Base-by-base conservation (phyloP, 176 grass and related monocot genomes). In the Panicum miliaceum region DNA sequence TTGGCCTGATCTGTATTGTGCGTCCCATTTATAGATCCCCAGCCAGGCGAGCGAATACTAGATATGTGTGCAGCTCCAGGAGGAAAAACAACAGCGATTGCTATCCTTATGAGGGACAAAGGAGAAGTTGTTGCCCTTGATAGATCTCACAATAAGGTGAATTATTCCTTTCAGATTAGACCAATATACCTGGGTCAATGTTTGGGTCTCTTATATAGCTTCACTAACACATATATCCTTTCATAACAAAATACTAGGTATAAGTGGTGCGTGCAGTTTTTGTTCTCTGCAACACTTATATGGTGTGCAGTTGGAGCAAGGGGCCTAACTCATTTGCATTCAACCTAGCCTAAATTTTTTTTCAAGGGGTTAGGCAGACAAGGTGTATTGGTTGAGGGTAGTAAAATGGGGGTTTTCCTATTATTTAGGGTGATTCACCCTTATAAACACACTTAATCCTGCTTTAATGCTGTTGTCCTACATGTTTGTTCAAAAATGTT, bases 61-160 rank as follows among this genome's bases (percentile, higher is more conserved):
- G 96, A 98, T 74, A 98, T 98, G 93, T 98, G 96, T 56, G 96
- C 93, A 73, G 96, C 96, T 76, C 93, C 93, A 67, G 96, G 96
- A 86, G 96, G 96, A 76, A 95, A 98, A 89, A 98, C 96, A 75
- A 98, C 96, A 74, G 96, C 92, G 53, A 93, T 98, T 89, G 93
- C 91, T 67, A 95, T 98, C 78, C 87, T 98, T 79, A 95, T 98
- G 96, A 88, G 41, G 73, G 93, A 98, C 81, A 65, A 87, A 77
- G 96, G 93, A 81, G 91, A 93, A 78, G 82, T 98, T 66, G 16
- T 98, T 89, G 96, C 96, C 65, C 87, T 90, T 83, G 96, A 98
- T 91, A 91, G 96, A 91, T 98, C 93, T 93, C 96, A 98, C 85
- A 98, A 98, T 87, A 98, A 98, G 89, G 96, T 98, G 82, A 54